These are phyloP conservation scores for Aureobasidium sp. DNA, from an alignment of 2,329 filamentous ascomycete genomes.

Conservation along the genomic window DNA sequence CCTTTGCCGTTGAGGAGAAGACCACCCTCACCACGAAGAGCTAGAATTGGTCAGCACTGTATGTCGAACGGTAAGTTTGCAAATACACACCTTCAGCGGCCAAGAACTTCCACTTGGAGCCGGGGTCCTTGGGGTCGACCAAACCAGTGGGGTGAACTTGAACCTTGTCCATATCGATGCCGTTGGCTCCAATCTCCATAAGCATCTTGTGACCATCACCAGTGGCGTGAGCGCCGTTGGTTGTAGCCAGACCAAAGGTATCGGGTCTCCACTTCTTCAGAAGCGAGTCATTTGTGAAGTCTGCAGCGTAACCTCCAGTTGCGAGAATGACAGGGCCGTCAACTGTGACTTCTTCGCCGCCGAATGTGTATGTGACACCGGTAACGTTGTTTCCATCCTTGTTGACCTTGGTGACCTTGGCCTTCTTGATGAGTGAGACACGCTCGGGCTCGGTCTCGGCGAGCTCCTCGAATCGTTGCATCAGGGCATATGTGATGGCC, in stretches of 20 bases:
- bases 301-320: conserved; percentile 94
- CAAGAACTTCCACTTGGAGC: conserved; percentile 98
- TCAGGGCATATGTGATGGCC: conserved; percentile 99
- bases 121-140: conserved; percentile 95
- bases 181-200: conserved; percentile 95
- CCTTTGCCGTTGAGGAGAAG: conserved; percentile 90
- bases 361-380: conserved; percentile 79
- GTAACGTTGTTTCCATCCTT: conserved; percentile 83
- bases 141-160: conserved; percentile 98
- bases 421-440: conserved; percentile 97
- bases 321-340: conserved; percentile 89
- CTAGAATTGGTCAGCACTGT: conserved; percentile 32
- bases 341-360: conserved; percentile 62
- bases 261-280: conserved; percentile 95
- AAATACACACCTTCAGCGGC: conserved; percentile 61
- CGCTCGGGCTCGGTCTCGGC: conserved; percentile 85
- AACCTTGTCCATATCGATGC: conserved; percentile 99
- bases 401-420: conserved; percentile 81
- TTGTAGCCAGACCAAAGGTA: conserved; percentile 83
- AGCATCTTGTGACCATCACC: conserved; percentile 99
- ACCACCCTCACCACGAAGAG: conserved; percentile 96
- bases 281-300: conserved; percentile 81
- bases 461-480: conserved; percentile 96
- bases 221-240: conserved; percentile 94
- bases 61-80: neutral